These are phyloP conservation scores for Claviceps maximensis DNA, from an alignment of 2,329 filamentous ascomycete genomes.

Conservation along the genomic window DNA sequence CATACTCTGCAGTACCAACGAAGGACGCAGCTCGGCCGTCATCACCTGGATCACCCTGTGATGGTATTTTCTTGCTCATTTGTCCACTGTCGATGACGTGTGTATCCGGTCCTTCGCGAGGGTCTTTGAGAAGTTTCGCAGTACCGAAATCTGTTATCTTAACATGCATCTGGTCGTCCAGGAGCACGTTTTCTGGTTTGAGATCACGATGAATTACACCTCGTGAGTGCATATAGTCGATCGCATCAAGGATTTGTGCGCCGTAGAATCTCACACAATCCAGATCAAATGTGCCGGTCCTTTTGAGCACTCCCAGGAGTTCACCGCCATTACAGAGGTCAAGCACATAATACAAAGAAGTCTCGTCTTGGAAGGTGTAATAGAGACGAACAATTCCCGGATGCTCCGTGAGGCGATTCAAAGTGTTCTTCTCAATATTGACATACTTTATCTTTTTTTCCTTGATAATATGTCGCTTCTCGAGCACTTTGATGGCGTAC, in stretches of 20 bases:
- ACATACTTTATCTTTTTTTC: constrained; percentile 99
- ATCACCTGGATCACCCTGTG: constrained; percentile 32
- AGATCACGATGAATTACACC: constrained; percentile 94
- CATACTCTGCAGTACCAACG: constrained; percentile 94
- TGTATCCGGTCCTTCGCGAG: constrained; percentile 27
- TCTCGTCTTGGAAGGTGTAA: constrained; percentile 97
- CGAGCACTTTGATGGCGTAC: constrained; percentile 94
- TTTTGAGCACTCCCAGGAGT: constrained; percentile 82
- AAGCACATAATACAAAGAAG: constrained; percentile 90
- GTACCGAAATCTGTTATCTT: constrained; percentile 99
- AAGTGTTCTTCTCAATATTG: constrained; percentile 97
- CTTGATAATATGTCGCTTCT: constrained; percentile 98
- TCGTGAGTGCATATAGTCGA: constrained; percentile 94
- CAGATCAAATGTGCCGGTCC: constrained; percentile 84
- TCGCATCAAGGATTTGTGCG: constrained; percentile 88
- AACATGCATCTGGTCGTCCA: constrained; percentile 93
- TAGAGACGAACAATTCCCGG: constrained; percentile 93
- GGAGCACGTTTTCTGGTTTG: constrained; percentile 91
- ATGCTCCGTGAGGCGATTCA: constrained; percentile 91
- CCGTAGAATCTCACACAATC: constrained; percentile 92
- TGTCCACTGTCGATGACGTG: constrained; percentile 24
- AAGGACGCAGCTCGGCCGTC: constrained; percentile 80
- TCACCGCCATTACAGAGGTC: constrained; percentile 89
- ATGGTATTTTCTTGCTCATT: constrained; percentile 12
- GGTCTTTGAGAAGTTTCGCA: constrained; percentile 63